Evolutionary conservation across 352 stramenopile species (phyloP), one percentile per base, ranked within the genome.

Genomic region (Phytophthora fragariae): DNA sequence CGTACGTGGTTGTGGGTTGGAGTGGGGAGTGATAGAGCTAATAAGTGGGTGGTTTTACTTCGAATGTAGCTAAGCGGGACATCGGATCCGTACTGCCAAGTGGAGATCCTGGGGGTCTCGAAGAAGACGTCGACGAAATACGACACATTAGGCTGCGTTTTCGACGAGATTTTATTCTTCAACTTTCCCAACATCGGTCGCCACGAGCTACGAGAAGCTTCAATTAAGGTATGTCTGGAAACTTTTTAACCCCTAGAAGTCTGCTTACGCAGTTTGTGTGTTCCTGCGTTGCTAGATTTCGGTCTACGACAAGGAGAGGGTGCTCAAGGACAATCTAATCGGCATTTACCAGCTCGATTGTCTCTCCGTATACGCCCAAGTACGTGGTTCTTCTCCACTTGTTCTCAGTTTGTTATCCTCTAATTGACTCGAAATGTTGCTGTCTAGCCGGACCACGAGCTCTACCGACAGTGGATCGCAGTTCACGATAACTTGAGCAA

Each of bases 141-240:
- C 56, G 78, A 92, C 27, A 95, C 90, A 9, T 80, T 97, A 24
- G 88, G 82, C 1, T 95, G 86, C 33, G 92, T 98, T 1, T 98
- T 97, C 67, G 94, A 98, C 55, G 92, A 98, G 66, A 84, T 92
- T 7, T 70, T 98, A 19, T 97, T 98, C 54, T 97, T 98, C 59
- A 86, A 97, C 54, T 93, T 98, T 46, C 70, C 83, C 5, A 91
- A 97, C 69, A 93, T 96, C 59, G 86, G 85, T 2, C 82, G 82
- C 1, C 83, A 91, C 8, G 88, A 93, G 31, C 74, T 95, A 9
- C 81, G 79, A 56, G 73, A 91, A 17, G 86, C 86, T 4, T 86
- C 84, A 5, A 91, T 93, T 55, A 93, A 92, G 73, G 85, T 91
- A 70, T 14, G 54, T 57, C 0, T 6, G 9, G 29, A 50, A 46